Base-by-base conservation (phyloP, 257 asterid genomes). In the Euphrasia confusa region DNA sequence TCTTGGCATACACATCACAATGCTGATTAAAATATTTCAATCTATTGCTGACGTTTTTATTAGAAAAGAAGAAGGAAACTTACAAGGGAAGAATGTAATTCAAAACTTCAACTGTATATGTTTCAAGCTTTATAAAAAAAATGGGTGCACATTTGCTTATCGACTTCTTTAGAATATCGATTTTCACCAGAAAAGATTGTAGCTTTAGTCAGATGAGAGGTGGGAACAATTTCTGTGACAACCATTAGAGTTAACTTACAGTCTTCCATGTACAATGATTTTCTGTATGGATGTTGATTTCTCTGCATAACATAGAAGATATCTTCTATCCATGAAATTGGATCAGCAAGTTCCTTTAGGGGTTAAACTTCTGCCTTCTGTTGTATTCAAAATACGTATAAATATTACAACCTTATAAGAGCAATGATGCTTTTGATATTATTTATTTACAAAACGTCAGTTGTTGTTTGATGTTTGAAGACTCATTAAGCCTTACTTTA, bases 371-470 rank as follows among this genome's bases (percentile, higher is more conserved):
- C 42, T 37, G 42, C 12, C 12, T 37, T 37, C 42, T 9, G 11
- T 50, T 59, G 67, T 17, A 49, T 39, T 71, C 12, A 28, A 21
- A 21, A 37, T 53, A 39, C 28, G 61, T 47, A 18, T 42, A 26
- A 33, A 54, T 11, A 53, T 28, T 13, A 35, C 3, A 35, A 37
- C 61, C 8, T 39, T 26, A 17, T 27, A 14, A 13, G 27, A 54
- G 55, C 5, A 17, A 52, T 54, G n/a, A 21, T 13, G 28, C 65
- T 56, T 59, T 56, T 15, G 14, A 32, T 11, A 21, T 69, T 61
- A n/a, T 69, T 42, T 52, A 15, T 64, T 32, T 48, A 15, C 40
- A 26, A n/a, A 7, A n/a, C 48, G 37, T 5, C 49, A 12, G 21
- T 11, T 12, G 13, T 14, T 48, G 56, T 50, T 50, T 50, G 56